These are phyloP conservation scores for Plasmodium knowlesi DNA, from an alignment of 169 alveolate species.

Conservation along the genomic window DNA sequence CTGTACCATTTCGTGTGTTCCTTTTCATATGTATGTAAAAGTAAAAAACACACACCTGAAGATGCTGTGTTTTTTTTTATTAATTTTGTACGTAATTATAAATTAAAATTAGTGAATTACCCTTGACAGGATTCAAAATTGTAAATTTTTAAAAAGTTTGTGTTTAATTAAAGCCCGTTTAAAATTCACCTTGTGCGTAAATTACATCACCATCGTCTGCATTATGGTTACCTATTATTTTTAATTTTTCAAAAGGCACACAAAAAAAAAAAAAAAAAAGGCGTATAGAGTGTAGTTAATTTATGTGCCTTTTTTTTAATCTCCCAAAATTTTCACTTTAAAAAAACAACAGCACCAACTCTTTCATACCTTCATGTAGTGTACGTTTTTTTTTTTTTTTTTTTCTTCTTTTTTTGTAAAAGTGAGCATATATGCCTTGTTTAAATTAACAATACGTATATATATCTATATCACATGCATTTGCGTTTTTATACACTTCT, in stretches of 20 bases:
- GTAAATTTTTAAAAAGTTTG: slow-evolving; percentile 12
- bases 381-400: not conserved
- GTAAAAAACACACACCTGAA: not conserved
- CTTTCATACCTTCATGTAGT: not conserved
- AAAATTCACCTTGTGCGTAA: not conserved
- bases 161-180: slow-evolving; percentile 13
- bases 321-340: not conserved
- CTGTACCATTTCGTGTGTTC: not conserved
- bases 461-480: not conserved
- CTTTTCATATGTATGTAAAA: not conserved
- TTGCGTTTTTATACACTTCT: not conserved
- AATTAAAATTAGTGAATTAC: slow-evolving; percentile 7
- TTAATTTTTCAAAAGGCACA: not conserved
- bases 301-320: not conserved
- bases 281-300: not conserved
- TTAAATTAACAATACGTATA: not conserved
- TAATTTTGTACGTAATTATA: not conserved
- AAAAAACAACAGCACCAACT: not conserved
- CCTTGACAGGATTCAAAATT: slow-evolving; percentile 7
- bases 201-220: not conserved
- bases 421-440: not conserved
- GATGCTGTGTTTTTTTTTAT: not conserved
- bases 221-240: not conserved
- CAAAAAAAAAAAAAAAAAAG: not conserved
- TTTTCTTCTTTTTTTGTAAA: not conserved